These are phyloP conservation scores for Parastagonospora nodorum DNA, from an alignment of 2,329 filamentous ascomycete genomes.

Conservation along the genomic window DNA sequence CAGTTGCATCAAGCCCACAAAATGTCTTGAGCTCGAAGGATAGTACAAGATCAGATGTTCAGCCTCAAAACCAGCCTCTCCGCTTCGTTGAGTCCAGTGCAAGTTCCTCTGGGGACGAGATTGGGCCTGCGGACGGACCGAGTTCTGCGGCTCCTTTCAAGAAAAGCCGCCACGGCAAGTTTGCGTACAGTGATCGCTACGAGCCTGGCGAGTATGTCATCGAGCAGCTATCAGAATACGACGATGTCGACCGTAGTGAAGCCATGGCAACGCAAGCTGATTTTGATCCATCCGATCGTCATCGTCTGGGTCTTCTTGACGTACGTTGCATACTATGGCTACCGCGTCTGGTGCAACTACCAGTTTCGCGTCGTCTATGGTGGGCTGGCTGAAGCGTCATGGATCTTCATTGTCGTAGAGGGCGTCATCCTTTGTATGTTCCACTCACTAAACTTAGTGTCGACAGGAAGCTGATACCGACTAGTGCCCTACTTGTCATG, in stretches of 20 bases:
- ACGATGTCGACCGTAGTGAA: conserved; percentile 5
- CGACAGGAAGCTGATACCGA: background rate
- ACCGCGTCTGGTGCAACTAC: conserved; percentile 5
- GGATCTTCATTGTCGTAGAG: conserved; percentile 7
- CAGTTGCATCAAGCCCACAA: background rate
- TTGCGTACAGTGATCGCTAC: conserved; percentile 6
- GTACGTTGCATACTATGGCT: conserved; percentile 4
- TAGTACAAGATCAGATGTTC: background rate
- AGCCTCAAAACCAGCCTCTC: background rate
- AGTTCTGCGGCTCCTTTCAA: conserved; percentile 1
- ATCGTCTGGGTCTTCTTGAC: conserved; percentile 7
- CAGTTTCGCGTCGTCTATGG: conserved; percentile 2
- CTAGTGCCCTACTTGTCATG: conserved; percentile 4
- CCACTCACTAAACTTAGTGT: no score
- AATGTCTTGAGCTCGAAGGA: background rate
- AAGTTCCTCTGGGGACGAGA: conserved; percentile 3
- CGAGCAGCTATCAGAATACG: conserved; percentile 4
- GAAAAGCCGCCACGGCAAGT: conserved; percentile 3
- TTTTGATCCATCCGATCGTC: conserved; percentile 2
- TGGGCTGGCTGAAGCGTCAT: conserved; percentile 2
- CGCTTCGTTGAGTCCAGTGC: conserved; percentile 5
- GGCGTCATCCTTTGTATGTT: conserved; percentile 2
- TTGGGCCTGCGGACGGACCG: background rate
- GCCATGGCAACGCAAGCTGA: conserved; percentile 6
- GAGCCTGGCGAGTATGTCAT: conserved; percentile 2